Conservation (phyloP, 2,329 filamentous ascomycete genomes). For the Corniculantispora saksenae region DNA sequence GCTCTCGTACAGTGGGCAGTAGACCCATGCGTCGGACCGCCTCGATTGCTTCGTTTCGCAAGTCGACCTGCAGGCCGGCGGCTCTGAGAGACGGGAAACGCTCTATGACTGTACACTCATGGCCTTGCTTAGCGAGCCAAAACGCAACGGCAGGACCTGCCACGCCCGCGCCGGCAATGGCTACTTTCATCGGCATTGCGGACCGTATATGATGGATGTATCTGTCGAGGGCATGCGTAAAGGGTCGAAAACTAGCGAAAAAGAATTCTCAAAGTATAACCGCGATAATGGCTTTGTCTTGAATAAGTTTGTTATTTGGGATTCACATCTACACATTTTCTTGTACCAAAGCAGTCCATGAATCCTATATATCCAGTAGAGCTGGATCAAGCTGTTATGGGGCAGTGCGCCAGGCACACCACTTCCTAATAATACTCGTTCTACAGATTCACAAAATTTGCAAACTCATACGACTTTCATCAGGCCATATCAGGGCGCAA, state of each 20-base stretch:
- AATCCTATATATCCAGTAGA: conserved; percentile 1
- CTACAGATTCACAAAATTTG: conserved; percentile 4
- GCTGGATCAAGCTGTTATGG: background rate
- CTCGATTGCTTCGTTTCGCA: conserved; percentile 40
- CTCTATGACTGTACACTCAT: conserved; percentile 37
- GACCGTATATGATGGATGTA: no score
- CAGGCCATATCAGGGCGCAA: conserved; percentile 1
- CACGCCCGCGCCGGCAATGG: conserved; percentile 16
- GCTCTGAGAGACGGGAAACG: conserved; percentile 36
- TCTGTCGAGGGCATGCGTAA: no score
- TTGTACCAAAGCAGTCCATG: background rate
- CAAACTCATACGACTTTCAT: conserved; percentile 15
- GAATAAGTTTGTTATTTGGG: no score
- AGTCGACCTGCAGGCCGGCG: conserved; percentile 44
- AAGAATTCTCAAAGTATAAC: no score
- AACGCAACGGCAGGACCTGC: conserved; percentile 16
- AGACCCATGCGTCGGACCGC: conserved; percentile 40
- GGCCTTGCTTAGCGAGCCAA: conserved; percentile 14
- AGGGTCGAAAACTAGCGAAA: no score
- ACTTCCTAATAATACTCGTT: background rate
- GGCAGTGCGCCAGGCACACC: background rate
- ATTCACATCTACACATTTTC: no score
- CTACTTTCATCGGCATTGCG: conserved; percentile 7
- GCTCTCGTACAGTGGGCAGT: conserved; percentile 34
- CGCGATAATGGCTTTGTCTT: no score